Conservation (phyloP, 306 rosid species). For the Trifolium subterraneum region DNA sequence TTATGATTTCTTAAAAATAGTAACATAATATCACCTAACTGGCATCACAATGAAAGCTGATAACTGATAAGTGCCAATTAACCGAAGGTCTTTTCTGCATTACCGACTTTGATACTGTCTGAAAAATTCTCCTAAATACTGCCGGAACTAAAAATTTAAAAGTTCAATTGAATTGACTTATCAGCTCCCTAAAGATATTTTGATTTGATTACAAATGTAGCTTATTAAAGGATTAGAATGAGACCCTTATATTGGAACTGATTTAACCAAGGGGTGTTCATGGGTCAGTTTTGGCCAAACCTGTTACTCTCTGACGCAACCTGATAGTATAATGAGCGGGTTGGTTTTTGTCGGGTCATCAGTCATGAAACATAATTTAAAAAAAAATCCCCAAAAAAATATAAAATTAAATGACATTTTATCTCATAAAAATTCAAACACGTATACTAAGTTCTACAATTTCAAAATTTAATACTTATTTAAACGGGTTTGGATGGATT, state of each 20-base stretch:
- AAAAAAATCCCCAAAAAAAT: too few relatives aligned
- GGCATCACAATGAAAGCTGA: constrained; percentile 16
- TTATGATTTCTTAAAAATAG: constrained; percentile 13
- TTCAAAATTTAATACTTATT: too few relatives aligned
- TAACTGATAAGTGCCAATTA: neutral
- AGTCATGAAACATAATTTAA: too few relatives aligned
- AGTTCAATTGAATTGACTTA: neutral
- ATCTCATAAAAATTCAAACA: too few relatives aligned
- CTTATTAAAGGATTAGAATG: constrained; percentile 31
- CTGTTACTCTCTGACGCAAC: too few relatives aligned
- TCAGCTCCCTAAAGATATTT: constrained; percentile 36
- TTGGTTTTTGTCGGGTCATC: too few relatives aligned
- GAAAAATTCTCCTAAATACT: constrained; percentile 34
- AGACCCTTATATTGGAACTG: constrained; percentile 2
- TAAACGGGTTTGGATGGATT: too few relatives aligned
- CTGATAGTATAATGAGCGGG: too few relatives aligned
- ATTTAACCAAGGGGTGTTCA: constrained; percentile 8
- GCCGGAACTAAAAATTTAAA: constrained; percentile 24
- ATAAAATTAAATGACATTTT: too few relatives aligned
- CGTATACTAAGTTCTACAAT: too few relatives aligned
- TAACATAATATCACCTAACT: neutral
- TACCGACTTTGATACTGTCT: neutral
- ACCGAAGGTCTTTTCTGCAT: constrained; percentile 4
- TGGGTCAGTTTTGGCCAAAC: too few relatives aligned
- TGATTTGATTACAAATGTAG: constrained; percentile 22